These are phyloP conservation scores for Telopea speciosissima DNA, from an alignment of 177 flowering plant genomes.

Conservation along the genomic window DNA sequence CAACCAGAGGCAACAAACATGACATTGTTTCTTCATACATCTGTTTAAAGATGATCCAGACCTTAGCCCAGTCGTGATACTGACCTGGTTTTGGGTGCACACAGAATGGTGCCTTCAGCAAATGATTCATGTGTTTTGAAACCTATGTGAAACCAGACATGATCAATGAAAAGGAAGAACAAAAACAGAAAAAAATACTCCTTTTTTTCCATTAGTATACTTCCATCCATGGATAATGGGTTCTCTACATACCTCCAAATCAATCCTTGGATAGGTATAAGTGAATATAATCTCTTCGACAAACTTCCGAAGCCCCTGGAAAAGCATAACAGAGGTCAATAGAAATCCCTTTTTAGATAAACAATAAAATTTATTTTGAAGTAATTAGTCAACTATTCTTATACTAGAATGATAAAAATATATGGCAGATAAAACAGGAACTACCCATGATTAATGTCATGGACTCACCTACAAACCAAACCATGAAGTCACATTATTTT, in stretches of 20 bases:
- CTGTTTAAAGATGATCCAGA: no score
- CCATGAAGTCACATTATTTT: no score
- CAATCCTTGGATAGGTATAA: constrained; percentile 88
- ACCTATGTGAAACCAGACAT: constrained; percentile 41
- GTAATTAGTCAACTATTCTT: neutral
- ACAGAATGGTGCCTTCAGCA: constrained; percentile 96
- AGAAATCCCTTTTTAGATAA: neutral
- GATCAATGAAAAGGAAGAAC: constrained; percentile 4
- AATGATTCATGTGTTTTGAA: constrained; percentile 90
- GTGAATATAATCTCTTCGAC: constrained; percentile 88
- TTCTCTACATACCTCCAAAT: constrained; percentile 67
- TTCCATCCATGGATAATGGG: neutral
- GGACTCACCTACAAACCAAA: no score
- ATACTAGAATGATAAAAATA: no score
- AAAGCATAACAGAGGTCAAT: constrained; percentile 5
- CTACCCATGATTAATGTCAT: no score
- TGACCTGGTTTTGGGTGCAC: constrained; percentile 97
- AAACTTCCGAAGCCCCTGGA: constrained; percentile 61
- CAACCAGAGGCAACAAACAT: no score
- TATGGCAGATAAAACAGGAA: no score
- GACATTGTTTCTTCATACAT: no score
- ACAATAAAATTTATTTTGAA: neutral
- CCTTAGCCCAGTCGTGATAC: constrained; percentile 4
- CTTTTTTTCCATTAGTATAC: neutral
- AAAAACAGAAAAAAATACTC: neutral